These are phyloP conservation scores for barley (Hordeum vulgare) DNA, from an alignment of 176 grass and related monocot genomes.

Conservation along the genomic window MorexV3_pseudomolecules_assembly NC_058522.1:506476709-506477208, in stretches of 20 bases:
- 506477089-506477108: not conserved
- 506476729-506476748: conserved; percentile 32
- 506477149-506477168: not conserved
- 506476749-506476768: conserved; percentile 34
- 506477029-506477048: conserved; percentile 49
- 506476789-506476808: conserved; percentile 37
- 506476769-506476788: conserved; percentile 41
- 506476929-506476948: conserved; percentile 63
- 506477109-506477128: not conserved
- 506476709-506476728: conserved; percentile 34
- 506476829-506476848: not conserved
- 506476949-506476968: conserved; percentile 61
- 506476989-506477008: conserved; percentile 40
- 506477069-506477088: not conserved
- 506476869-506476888: not conserved
- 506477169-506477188: not conserved
- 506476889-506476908: conserved; percentile 47
- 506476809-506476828: conserved; percentile 7
- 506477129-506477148: not conserved
- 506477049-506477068: not conserved
- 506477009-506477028: conserved; percentile 21
- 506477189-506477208: not conserved
- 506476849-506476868: not conserved
- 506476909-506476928: conserved; percentile 38
- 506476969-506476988: conserved; percentile 49